These are phyloP conservation scores for Gaertneriomyces semiglobifer DNA, from an alignment of 192 early-diverging fungal genomes.

Conservation along the genomic window DNA sequence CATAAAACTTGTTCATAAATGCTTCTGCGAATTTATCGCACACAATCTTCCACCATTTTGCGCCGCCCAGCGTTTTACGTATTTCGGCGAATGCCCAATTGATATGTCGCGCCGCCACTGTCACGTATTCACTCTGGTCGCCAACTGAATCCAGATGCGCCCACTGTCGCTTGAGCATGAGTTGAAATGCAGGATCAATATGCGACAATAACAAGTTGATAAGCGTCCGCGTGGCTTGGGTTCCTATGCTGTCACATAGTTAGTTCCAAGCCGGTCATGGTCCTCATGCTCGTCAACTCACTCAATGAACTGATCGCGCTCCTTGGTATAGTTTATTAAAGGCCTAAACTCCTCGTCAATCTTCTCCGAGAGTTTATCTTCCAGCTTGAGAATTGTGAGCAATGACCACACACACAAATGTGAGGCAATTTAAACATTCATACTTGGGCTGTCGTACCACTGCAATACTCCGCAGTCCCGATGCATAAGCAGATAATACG, in stretches of 20 bases:
- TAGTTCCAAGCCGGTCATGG: too few species aligned
- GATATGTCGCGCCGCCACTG: constrained; percentile 59
- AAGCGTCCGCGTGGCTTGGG: too few species aligned
- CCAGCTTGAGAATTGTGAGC: constrained; percentile 56
- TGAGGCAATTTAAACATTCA: not conserved
- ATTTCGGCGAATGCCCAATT: constrained; percentile 54
- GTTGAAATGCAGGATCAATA: constrained; percentile 65
- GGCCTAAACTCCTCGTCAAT: constrained; percentile 67
- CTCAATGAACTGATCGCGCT: constrained; percentile 77
- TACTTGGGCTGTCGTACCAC: constrained; percentile 73
- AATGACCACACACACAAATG: constrained; percentile 3
- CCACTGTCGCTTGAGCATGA: constrained; percentile 81
- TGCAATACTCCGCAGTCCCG: constrained; percentile 95
- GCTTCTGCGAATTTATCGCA: constrained; percentile 86
- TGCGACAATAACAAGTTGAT: too few species aligned
- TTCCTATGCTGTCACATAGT: too few species aligned
- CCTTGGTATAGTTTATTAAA: constrained; percentile 68
- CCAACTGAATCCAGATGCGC: constrained; percentile 79
- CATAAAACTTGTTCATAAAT: constrained; percentile 22
- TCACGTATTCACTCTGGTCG: constrained; percentile 89
- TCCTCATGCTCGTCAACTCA: constrained; percentile 32
- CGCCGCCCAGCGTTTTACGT: constrained; percentile 59
- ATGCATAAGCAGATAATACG: constrained; percentile 72
- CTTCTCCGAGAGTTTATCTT: constrained; percentile 83
- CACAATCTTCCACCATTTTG: constrained; percentile 79